Evolutionary conservation across 495 filamentous ascomycete genomes (phyloP).

Genomic region (Acidiella bohemica): DNA sequence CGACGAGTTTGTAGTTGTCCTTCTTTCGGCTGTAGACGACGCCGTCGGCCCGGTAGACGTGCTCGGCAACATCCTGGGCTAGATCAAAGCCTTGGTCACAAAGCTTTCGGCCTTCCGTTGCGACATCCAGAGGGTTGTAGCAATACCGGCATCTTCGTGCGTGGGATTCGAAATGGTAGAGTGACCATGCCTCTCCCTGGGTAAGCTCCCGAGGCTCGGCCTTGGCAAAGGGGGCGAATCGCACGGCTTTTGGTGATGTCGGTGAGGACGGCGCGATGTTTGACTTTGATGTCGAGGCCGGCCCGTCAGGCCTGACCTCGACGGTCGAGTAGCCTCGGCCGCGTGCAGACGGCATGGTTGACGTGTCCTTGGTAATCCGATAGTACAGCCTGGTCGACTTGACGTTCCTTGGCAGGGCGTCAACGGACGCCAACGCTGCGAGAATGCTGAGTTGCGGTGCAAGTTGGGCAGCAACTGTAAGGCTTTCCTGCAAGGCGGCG

Average conservation of each 20-base stretch:
- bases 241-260: slow-evolving; percentile 11
- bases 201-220: slow-evolving; percentile 20
- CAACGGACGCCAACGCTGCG: background rate
- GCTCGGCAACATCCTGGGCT: slow-evolving; percentile 25
- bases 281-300: slow-evolving; percentile 1
- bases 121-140: slow-evolving; percentile 25
- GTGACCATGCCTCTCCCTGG: slow-evolving; percentile 24
- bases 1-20: slow-evolving; percentile 26
- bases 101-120: slow-evolving; percentile 21
- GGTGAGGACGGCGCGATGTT: slow-evolving; percentile 9
- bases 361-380: background rate
- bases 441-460: slow-evolving; percentile 3
- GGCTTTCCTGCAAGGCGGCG: slow-evolving; percentile 5
- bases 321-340: slow-evolving; percentile 1
- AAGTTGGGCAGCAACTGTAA: slow-evolving; percentile 3
- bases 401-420: background rate
- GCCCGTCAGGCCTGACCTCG: slow-evolving; percentile 11
- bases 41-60: slow-evolving; percentile 26
- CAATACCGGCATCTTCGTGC: slow-evolving; percentile 25
- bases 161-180: slow-evolving; percentile 30
- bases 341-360: slow-evolving; percentile 10
- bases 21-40: slow-evolving; percentile 24
- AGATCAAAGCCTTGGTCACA: slow-evolving; percentile 25
- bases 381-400: background rate
- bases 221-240: slow-evolving; percentile 4